Percentiles rank a stretch among this genome's conserved stretches.
Evolutionary conservation across 805 yeast genomes (phyloP).

Genomic region (Barnettozyma salicaria): DNA sequence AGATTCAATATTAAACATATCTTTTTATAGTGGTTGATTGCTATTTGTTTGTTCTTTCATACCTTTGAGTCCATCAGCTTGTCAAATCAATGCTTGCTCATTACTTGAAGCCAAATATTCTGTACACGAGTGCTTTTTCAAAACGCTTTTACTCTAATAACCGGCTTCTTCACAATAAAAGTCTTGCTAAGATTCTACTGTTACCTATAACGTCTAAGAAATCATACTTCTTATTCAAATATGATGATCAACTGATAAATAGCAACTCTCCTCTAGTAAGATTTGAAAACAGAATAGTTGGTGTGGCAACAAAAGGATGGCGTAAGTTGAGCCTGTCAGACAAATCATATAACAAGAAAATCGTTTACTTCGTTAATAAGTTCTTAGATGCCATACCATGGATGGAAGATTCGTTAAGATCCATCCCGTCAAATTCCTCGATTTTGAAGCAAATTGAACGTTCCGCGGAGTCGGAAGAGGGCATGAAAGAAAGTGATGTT

Average conservation of each 20-base stretch:
- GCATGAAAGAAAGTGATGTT: too few species aligned
- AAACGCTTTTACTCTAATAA: constrained; percentile 3
- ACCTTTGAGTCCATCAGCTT: background rate
- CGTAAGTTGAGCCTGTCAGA: constrained; percentile 49
- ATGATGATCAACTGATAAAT: constrained; percentile 32
- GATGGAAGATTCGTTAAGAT: constrained; percentile 67
- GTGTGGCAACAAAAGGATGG: constrained; percentile 59
- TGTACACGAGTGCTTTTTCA: too few species aligned
- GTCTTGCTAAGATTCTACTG: constrained; percentile 57
- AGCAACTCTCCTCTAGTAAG: constrained; percentile 32
- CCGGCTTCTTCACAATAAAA: constrained; percentile 21
- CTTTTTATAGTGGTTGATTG: too few species aligned
- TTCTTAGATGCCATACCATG: constrained; percentile 66
- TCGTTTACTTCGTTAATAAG: constrained; percentile 47
- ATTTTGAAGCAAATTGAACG: constrained; percentile 39
- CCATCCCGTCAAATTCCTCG: constrained; percentile 65
- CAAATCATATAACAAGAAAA: constrained; percentile 46
- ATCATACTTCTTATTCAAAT: constrained; percentile 66
- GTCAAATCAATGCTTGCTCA: background rate
- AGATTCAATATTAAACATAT: too few species aligned
- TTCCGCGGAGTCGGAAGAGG: too few species aligned
- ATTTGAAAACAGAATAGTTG: constrained; percentile 40
- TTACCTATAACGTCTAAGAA: constrained; percentile 63
- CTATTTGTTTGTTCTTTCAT: too few species aligned
- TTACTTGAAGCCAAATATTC: background rate